These are phyloP conservation scores for Candida orba DNA, from an alignment of 805 yeast species.

Conservation along the genomic window DNA sequence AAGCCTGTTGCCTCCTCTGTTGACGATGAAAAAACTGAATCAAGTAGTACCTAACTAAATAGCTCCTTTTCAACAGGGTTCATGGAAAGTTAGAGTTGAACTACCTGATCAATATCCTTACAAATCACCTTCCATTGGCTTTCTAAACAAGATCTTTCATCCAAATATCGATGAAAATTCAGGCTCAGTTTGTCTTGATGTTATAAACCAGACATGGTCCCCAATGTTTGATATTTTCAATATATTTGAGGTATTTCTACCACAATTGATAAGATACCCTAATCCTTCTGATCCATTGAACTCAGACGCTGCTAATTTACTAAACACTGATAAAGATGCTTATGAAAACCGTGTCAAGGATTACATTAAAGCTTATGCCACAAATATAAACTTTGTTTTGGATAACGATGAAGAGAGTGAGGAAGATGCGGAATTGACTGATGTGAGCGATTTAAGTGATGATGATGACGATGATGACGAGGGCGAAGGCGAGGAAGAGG, in stretches of 20 bases:
- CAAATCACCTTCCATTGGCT: conserved; percentile 93
- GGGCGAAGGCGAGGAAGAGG: conserved; percentile 12
- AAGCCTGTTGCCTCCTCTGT: no score
- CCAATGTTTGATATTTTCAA: conserved; percentile 93
- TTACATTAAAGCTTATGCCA: conserved; percentile 69
- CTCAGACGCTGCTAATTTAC: conserved; percentile 78
- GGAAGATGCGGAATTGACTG: conserved; percentile 28
- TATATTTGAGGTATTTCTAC: conserved; percentile 87
- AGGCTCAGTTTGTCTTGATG: conserved; percentile 93
- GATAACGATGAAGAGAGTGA: conserved; percentile 44
- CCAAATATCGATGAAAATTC: conserved; percentile 90
- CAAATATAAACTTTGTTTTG: conserved; percentile 32
- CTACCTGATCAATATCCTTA: conserved; percentile 93
- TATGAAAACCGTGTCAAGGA: conserved; percentile 66
- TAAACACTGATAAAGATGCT: conserved; percentile 56
- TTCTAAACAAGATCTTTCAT: conserved; percentile 83
- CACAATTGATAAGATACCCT: conserved; percentile 86
- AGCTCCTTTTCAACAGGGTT: conserved; percentile 84
- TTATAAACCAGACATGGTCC: conserved; percentile 96
- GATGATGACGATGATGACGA: conserved; percentile 11
- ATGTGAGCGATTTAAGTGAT: conserved; percentile 19
- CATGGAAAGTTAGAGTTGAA: conserved; percentile 88
- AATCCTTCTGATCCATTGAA: conserved; percentile 93
- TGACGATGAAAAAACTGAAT: no score
- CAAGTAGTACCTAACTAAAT: no score